Conservation (phyloP, 768 basidiomycete species). For the Cystobasidium tubakii region DNA sequence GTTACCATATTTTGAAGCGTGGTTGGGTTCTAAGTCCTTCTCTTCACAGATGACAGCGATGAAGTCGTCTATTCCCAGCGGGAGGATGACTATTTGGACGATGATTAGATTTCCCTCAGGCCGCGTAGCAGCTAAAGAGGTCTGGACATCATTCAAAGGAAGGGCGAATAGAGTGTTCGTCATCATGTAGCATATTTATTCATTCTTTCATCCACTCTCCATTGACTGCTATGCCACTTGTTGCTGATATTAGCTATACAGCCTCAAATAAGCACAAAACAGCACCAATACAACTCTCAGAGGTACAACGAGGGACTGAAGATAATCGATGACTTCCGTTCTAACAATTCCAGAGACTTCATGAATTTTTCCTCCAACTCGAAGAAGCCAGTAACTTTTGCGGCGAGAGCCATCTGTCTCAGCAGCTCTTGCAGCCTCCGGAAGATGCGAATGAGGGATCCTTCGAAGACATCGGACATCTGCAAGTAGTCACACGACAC, state of each 20-base stretch:
- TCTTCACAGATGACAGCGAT: not conserved
- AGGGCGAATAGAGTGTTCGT: too few species aligned
- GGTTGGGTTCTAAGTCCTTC: too few species aligned
- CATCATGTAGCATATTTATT: slow-evolving; percentile 20
- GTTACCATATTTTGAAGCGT: too few species aligned
- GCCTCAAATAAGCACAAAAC: too few species aligned
- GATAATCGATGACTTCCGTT: slow-evolving; percentile 16
- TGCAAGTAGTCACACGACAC: slow-evolving; percentile 48
- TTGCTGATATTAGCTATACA: not conserved
- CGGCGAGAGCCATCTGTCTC: slow-evolving; percentile 90
- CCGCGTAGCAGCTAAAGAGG: too few species aligned
- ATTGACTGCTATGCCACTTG: not conserved
- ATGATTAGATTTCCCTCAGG: too few species aligned
- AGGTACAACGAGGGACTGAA: slow-evolving; percentile 33
- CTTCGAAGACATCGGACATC: slow-evolving; percentile 95
- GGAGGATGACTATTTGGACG: slow-evolving; percentile 11
- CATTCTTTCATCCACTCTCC: not conserved
- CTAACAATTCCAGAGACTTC: slow-evolving; percentile 50
- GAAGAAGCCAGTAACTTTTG: slow-evolving; percentile 90
- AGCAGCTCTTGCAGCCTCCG: slow-evolving; percentile 86
- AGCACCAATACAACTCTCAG: not conserved
- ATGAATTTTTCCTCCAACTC: slow-evolving; percentile 92
- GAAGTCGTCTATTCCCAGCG: slow-evolving; percentile 18
- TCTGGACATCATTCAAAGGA: too few species aligned
- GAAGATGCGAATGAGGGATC: slow-evolving; percentile 92